These are phyloP conservation scores for Cladorrhinum sp. DNA, from an alignment of 2,329 filamentous ascomycete species.

Conservation along the genomic window DNA sequence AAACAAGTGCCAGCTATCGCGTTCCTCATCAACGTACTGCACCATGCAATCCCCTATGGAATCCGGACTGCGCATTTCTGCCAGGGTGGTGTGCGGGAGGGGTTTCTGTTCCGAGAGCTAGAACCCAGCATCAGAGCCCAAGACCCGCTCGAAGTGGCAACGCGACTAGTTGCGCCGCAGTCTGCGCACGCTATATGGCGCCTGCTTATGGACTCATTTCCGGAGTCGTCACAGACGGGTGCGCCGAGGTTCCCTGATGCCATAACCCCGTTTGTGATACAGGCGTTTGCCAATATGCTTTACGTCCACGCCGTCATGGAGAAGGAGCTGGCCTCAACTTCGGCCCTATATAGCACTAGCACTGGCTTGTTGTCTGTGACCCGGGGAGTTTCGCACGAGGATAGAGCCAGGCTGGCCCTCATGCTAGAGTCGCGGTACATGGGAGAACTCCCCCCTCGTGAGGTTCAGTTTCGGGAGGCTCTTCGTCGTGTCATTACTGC, in stretches of 20 bases:
- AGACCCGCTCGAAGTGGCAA: background rate
- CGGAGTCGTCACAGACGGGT: background rate
- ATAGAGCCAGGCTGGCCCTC: background rate
- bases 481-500: background rate
- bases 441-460: slow-evolving; percentile 1
- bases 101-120: background rate
- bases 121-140: background rate
- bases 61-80: background rate
- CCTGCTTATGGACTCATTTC: background rate
- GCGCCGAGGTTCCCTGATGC: background rate
- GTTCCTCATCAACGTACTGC: background rate
- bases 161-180: background rate
- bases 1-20: background rate
- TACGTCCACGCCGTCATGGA: slow-evolving; percentile 3
- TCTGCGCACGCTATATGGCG: background rate
- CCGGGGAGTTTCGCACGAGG: slow-evolving; percentile 2
- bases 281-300: slow-evolving; percentile 1
- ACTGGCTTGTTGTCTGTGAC: slow-evolving; percentile 3
- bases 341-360: slow-evolving; percentile 5
- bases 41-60: background rate
- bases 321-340: slow-evolving; percentile 3
- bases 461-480: slow-evolving; percentile 1
- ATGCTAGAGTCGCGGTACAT: slow-evolving; percentile 6
- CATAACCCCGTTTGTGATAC: background rate
- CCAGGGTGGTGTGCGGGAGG: background rate